These are phyloP conservation scores for Botryotinia calthae DNA, from an alignment of 2,329 filamentous ascomycete species.

Conservation along the genomic window DNA sequence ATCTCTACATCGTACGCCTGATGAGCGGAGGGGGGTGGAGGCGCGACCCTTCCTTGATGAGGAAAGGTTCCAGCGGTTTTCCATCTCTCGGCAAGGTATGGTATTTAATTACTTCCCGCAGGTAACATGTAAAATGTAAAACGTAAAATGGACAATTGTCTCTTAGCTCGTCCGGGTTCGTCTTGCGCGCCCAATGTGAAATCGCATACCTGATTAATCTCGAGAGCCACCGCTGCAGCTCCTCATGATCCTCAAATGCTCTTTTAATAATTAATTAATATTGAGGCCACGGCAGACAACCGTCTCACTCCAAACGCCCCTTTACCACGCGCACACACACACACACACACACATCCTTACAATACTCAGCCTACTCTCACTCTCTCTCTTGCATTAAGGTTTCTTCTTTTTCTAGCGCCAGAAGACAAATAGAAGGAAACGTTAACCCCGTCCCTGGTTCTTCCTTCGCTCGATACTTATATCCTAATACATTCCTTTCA, in stretches of 20 bases:
- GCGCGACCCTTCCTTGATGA: neutral
- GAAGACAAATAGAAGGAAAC: conserved; percentile 17
- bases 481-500: conserved; percentile 27
- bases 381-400: neutral
- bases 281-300: conserved; percentile 26
- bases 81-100: neutral
- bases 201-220: conserved; percentile 12
- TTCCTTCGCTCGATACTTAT: conserved; percentile 10
- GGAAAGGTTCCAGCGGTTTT: conserved; percentile 1
- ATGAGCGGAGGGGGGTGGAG: neutral
- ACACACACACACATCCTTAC: neutral
- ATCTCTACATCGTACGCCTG: neutral
- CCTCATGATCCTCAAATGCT: neutral
- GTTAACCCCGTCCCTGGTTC: conserved; percentile 13
- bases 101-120: neutral
- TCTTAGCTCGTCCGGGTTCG: neutral
- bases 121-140: too few relatives aligned
- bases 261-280: neutral
- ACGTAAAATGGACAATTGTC: too few relatives aligned
- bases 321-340: neutral
- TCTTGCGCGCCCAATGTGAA: conserved; percentile 12
- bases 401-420: conserved; percentile 12
- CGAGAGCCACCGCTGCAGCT: neutral
- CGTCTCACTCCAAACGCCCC: conserved; percentile 13
- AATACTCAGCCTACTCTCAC: conserved; percentile 19